Evolutionary conservation across 176 grass and related monocot species (phyloP).

Genomic region (Cenchrus fungigraminus): DNA sequence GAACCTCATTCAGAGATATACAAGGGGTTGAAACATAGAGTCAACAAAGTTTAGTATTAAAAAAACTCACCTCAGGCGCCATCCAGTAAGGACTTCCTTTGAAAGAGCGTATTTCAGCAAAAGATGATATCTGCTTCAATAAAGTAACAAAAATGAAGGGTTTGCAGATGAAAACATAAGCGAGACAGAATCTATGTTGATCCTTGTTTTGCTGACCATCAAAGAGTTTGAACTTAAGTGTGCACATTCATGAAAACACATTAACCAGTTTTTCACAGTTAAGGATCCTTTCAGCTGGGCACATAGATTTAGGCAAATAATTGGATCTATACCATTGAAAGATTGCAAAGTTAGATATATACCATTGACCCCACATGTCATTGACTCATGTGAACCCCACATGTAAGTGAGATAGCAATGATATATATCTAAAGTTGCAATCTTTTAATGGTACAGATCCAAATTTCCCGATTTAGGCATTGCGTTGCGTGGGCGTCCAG

Average conservation of each 20-base stretch:
- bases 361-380: no score
- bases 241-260: not conserved
- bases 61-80: constrained; percentile 85
- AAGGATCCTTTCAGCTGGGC: not conserved
- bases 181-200: not conserved
- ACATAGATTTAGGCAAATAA: not conserved
- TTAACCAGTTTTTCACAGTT: not conserved
- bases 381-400: no score
- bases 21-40: constrained; percentile 3
- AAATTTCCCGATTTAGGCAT: no score
- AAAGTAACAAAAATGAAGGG: constrained; percentile 40
- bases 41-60: constrained; percentile 15
- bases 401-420: no score
- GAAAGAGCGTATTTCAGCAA: constrained; percentile 90
- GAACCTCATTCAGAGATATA: constrained; percentile 14
- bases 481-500: not conserved
- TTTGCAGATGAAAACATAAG: constrained; percentile 10
- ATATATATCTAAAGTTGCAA: no score
- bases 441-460: no score
- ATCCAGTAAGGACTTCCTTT: constrained; percentile 99
- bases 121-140: constrained; percentile 84
- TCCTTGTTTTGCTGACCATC: not conserved
- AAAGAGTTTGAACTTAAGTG: constrained; percentile 6
- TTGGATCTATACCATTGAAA: no score
- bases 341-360: no score